Percentiles rank a stretch among this genome's conserved stretches.
These are phyloP conservation scores for Entelexis sorbosivorans DNA, from an alignment of 1,139 yeast genomes.

Conservation along the genomic window DNA sequence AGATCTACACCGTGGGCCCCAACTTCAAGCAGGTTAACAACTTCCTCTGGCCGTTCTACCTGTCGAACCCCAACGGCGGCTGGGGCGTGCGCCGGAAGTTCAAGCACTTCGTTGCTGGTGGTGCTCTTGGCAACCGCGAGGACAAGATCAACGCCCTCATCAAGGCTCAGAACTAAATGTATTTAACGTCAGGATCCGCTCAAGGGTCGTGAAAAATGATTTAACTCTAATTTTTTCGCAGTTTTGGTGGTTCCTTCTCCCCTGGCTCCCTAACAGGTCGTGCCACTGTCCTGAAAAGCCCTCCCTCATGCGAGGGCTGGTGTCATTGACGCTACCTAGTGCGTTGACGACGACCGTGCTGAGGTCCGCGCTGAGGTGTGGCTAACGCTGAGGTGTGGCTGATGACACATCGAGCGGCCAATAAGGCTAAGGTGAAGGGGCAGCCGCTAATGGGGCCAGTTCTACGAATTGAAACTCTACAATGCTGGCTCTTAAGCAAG, in stretches of 20 bases:
- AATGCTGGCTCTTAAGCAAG: too few species aligned
- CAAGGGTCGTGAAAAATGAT: slow-evolving; percentile 8
- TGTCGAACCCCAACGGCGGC: slow-evolving; percentile 98
- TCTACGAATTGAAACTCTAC: too few species aligned
- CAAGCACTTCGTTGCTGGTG: slow-evolving; percentile 99
- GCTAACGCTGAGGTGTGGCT: too few species aligned
- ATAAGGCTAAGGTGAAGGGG: too few species aligned
- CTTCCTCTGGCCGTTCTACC: slow-evolving; percentile 99
- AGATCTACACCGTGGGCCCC: slow-evolving; percentile 97
- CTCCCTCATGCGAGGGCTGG: too few species aligned
- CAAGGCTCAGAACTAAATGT: slow-evolving; percentile 70
- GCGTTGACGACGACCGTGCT: too few species aligned
- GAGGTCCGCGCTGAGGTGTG: too few species aligned
- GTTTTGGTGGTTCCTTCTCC: not conserved
- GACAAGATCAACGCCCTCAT: slow-evolving; percentile 95
- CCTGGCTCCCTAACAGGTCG: too few species aligned
- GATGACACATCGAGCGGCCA: too few species aligned
- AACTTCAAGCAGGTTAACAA: slow-evolving; percentile 99
- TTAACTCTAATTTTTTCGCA: slow-evolving; percentile 6
- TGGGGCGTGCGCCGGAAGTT: slow-evolving; percentile 99
- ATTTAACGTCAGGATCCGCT: slow-evolving; percentile 7
- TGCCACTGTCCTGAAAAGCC: too few species aligned
- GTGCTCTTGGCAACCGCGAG: slow-evolving; percentile 99
- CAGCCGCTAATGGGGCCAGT: too few species aligned
- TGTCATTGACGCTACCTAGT: too few species aligned